Evolutionary conservation across 768 basidiomycete species (phyloP).

Genomic region (Mycena galopus): DNA sequence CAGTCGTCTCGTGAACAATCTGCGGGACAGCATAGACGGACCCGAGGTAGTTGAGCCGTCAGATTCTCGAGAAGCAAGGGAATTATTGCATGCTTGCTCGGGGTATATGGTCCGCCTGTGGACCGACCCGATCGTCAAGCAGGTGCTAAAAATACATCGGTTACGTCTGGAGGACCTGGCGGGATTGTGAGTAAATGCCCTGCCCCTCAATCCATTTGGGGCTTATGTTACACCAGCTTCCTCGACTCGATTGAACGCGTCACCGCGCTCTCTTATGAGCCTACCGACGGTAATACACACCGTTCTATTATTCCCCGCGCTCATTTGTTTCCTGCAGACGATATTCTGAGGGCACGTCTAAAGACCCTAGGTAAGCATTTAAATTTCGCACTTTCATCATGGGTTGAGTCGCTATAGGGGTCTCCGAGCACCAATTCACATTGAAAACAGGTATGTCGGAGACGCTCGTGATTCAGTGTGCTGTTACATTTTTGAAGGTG

Average conservation of each 20-base stretch:
- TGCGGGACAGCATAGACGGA: conserved; percentile 44
- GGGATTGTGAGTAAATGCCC: conserved; percentile 41
- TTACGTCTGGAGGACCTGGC: conserved; percentile 64
- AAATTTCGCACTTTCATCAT: background rate
- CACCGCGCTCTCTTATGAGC: conserved; percentile 58
- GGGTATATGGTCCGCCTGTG: conserved; percentile 66
- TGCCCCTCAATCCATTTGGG: background rate
- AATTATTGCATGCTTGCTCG: conserved; percentile 59
- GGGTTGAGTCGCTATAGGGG: conserved; percentile 44
- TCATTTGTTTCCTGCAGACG: conserved; percentile 51
- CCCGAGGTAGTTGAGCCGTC: conserved; percentile 45
- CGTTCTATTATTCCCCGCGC: background rate
- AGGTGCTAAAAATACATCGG: conserved; percentile 55
- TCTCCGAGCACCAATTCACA: conserved; percentile 68
- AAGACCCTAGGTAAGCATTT: conserved; percentile 51
- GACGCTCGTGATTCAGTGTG: too few species aligned
- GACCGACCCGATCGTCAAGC: conserved; percentile 58
- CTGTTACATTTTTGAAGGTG: background rate
- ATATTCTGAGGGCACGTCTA: conserved; percentile 65
- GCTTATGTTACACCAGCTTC: conserved; percentile 52
- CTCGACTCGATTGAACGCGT: conserved; percentile 62
- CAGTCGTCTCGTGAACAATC: conserved; percentile 44
- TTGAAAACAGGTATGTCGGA: conserved; percentile 55
- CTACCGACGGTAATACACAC: conserved; percentile 57
- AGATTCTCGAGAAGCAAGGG: conserved; percentile 56